A percentile compares a stretch with the other conserved stretches of the same genome.
These are phyloP conservation scores for Volvox reticuliferus DNA, from an alignment of 139 green algal genomes.

Conservation along the genomic window DNA sequence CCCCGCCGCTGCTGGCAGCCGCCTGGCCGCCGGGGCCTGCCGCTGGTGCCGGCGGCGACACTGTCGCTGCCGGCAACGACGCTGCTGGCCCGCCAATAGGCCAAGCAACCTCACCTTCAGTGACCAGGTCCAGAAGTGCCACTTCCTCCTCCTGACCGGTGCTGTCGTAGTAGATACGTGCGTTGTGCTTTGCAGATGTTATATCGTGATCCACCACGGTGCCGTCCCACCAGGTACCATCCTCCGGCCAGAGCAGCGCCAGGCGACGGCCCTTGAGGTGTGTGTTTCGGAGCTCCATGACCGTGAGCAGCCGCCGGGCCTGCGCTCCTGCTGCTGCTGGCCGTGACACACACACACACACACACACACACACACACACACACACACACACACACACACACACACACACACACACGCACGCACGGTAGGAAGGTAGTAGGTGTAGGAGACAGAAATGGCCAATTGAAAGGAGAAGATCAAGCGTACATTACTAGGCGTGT, in stretches of 20 bases:
- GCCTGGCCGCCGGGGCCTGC: not conserved
- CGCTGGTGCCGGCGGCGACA: not conserved
- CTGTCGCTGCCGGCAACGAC: not conserved
- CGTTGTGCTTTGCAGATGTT: not conserved
- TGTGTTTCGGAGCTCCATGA: not conserved
- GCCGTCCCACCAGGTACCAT: conserved; percentile 47
- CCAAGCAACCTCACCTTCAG: conserved; percentile 43
- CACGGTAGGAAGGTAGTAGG: too few species aligned
- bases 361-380: too few species aligned
- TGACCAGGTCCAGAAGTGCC: conserved; percentile 22
- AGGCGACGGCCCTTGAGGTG: conserved; percentile 28
- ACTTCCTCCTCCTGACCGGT: conserved; percentile 49
- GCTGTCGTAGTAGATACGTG: conserved; percentile 36
- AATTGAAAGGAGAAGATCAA: too few species aligned
- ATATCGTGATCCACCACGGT: conserved; percentile 23
- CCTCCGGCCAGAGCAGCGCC: conserved; percentile 43
- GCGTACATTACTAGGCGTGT: too few species aligned
- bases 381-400: too few species aligned
- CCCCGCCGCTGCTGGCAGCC: not conserved
- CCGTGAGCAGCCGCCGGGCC: conserved; percentile 15
- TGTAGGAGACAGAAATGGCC: too few species aligned
- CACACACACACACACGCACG: too few species aligned
- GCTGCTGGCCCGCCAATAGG: not conserved
- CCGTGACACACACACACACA: too few species aligned
- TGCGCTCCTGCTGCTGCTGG: not conserved